Evolutionary conservation across 2,329 filamentous ascomycete species (phyloP).

Genomic region (Pestalotiopsis sp.): DNA sequence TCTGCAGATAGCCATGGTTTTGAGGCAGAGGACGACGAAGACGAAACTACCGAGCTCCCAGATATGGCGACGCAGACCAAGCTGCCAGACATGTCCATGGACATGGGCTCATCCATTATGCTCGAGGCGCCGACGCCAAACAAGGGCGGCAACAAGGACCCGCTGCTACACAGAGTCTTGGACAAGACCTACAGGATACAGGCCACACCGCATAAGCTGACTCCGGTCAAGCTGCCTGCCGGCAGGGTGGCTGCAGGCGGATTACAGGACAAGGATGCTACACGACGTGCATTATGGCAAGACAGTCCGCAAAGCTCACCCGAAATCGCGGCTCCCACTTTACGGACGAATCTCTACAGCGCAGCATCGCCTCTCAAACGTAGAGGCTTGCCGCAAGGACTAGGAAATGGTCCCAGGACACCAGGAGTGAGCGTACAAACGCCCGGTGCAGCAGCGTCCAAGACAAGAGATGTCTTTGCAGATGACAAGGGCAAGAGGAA

Average conservation of each 20-base stretch:
- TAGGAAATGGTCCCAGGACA: slow-evolving; percentile 59
- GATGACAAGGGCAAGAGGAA: slow-evolving; percentile 29
- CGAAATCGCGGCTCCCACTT: slow-evolving; percentile 76
- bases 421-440: slow-evolving; percentile 88
- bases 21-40: slow-evolving; percentile 34
- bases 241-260: slow-evolving; percentile 23
- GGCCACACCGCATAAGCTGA: slow-evolving; percentile 76
- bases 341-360: slow-evolving; percentile 81
- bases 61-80: slow-evolving; percentile 48
- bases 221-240: slow-evolving; percentile 29
- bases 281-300: slow-evolving; percentile 44
- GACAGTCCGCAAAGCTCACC: slow-evolving; percentile 72
- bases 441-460: slow-evolving; percentile 56
- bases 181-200: slow-evolving; percentile 96
- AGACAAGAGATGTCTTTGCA: slow-evolving; percentile 52
- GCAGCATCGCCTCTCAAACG: slow-evolving; percentile 64
- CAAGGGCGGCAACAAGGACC: slow-evolving; percentile 59
- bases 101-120: slow-evolving; percentile 58
- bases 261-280: slow-evolving; percentile 32
- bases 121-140: slow-evolving; percentile 39
- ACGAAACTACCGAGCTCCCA: slow-evolving; percentile 46
- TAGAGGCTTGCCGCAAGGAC: slow-evolving; percentile 37
- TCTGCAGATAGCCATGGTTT: not conserved
- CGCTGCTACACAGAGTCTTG: slow-evolving; percentile 84
- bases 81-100: slow-evolving; percentile 64